Percentiles rank a stretch among this genome's conserved stretches.
phyloP scores from a whole-genome alignment of 1,284 basidiomycete genomes.

The Tilletia horrida region DNA sequence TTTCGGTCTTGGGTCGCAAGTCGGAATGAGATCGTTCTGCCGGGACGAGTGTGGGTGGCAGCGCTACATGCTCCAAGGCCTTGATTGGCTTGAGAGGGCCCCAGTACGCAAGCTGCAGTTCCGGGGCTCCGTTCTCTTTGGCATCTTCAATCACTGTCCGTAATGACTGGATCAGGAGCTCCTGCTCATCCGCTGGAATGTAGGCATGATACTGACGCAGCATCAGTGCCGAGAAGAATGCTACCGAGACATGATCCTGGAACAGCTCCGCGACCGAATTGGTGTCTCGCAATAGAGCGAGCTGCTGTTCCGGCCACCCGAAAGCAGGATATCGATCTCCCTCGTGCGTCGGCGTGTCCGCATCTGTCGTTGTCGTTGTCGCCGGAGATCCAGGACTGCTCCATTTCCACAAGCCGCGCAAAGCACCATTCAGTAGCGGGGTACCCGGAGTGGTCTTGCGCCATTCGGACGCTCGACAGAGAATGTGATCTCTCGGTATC shows the following conservation, averaged over 20 bases:
- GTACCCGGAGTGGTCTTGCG: constrained; percentile 9
- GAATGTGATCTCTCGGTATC: constrained; percentile 41
- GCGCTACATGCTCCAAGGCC: constrained; percentile 72
- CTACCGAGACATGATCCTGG: constrained; percentile 65
- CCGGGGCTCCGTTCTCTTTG: constrained; percentile 35
- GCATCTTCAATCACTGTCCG: constrained; percentile 30
- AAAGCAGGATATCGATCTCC: constrained; percentile 55
- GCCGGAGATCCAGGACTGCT: neutral
- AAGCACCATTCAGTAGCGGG: constrained; percentile 1
- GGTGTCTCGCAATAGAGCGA: constrained; percentile 83
- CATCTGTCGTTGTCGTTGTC: neutral
- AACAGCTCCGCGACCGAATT: constrained; percentile 83
- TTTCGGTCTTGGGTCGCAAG: constrained; percentile 4
- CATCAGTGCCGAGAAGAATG: constrained; percentile 34
- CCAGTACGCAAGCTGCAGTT: constrained; percentile 52
- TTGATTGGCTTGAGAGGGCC: constrained; percentile 64
- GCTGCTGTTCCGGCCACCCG: constrained; percentile 90
- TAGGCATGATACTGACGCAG: constrained; percentile 32
- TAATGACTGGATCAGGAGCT: constrained; percentile 39
- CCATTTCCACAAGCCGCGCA: constrained; percentile 1
- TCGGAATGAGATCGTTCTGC: constrained; percentile 63
- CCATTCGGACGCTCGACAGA: constrained; percentile 30
- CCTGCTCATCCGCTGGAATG: constrained; percentile 45
- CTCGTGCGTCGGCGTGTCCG: neutral
- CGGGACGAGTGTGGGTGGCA: constrained; percentile 69